These are phyloP conservation scores for Ascosphaera apis DNA, from an alignment of 2,329 filamentous ascomycete genomes.

Conservation along the genomic window DNA sequence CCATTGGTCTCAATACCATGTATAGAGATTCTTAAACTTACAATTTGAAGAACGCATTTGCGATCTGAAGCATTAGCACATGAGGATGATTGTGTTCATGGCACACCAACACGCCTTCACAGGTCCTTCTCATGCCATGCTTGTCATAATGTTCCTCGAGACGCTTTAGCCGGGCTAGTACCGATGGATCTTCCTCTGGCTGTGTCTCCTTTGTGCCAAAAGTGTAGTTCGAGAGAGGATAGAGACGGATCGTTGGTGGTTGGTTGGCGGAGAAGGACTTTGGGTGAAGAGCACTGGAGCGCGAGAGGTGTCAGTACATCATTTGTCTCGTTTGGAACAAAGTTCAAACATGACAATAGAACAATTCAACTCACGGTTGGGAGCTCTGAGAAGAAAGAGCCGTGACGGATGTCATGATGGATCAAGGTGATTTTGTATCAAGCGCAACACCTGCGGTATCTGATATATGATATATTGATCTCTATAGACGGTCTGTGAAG, in stretches of 20 bases:
- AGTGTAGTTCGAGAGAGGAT: conserved; percentile 93
- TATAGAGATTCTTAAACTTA: conserved; percentile 15
- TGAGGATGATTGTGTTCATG: conserved; percentile 98
- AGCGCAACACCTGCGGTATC: no score
- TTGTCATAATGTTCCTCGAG: conserved; percentile 85
- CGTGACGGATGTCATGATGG: conserved; percentile 64
- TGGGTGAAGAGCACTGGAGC: conserved; percentile 44
- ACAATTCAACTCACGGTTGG: conserved; percentile 35
- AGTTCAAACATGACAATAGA: no score
- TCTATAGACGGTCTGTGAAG: no score
- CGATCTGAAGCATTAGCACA: conserved; percentile 97
- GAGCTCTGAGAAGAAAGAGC: conserved; percentile 51
- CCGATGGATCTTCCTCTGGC: conserved; percentile 90
- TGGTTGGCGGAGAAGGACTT: conserved; percentile 75
- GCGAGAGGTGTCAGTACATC: neutral
- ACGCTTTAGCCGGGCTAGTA: conserved; percentile 73
- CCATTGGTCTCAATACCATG: no score
- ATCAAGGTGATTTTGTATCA: no score
- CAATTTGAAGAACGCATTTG: conserved; percentile 98
- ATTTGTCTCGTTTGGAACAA: no score
- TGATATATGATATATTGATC: no score
- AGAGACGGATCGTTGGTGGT: conserved; percentile 70
- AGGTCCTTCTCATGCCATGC: conserved; percentile 91
- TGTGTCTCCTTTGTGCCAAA: conserved; percentile 97
- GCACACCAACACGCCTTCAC: conserved; percentile 90